Base-by-base conservation (phyloP, 73 alveolate genomes). In the Uronychia binucleata region DNA sequence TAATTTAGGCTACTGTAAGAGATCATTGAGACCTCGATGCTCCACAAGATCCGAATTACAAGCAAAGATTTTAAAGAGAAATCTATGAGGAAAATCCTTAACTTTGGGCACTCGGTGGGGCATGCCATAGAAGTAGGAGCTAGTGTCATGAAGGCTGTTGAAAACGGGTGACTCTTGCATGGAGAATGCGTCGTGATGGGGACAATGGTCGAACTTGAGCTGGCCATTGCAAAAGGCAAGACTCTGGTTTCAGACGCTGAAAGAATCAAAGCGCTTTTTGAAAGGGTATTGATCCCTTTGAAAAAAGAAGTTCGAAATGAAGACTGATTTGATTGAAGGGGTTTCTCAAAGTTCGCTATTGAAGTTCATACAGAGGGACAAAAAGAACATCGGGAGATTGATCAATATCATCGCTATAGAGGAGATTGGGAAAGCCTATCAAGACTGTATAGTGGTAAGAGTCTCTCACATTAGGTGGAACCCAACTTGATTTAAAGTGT, bases 141-240 rank as follows among this genome's bases (percentile, higher is more conserved):
- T 46, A 46, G 5, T 46, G 67, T n/a, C n/a, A n/a, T n/a, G n/a
- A 11, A 46, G 67, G 67, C 67, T 11, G 87, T 80, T 33, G 86
- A 91, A 34, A 33, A 84, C 46, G 92, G 88, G 25, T 59, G 67
- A 31, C 59, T 75, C 26, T 34, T 90, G 35, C 95, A 90, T 79
- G 93, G 93, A 8, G 95, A 90, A 74, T 85, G 90, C 31, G 95
- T 90, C 19, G 33, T 90, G 1, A 85, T 90, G 14, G 95, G 95
- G 26, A 90, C 82, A 33, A 79, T 77, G 30, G 75, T 83, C 26
- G 95, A 84, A 35, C 89, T 79, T 25, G 85, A 75, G 67, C 67
- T 90, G 0, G 83, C 84, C 26, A 67, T 74, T n/a, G 84, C 57
- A 28, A 75, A 28, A 25, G 67, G 85, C 74, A 85, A 81, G 26